Base-by-base conservation (phyloP, 2,329 filamentous ascomycete genomes). In the Thelonectria discophora region DNA sequence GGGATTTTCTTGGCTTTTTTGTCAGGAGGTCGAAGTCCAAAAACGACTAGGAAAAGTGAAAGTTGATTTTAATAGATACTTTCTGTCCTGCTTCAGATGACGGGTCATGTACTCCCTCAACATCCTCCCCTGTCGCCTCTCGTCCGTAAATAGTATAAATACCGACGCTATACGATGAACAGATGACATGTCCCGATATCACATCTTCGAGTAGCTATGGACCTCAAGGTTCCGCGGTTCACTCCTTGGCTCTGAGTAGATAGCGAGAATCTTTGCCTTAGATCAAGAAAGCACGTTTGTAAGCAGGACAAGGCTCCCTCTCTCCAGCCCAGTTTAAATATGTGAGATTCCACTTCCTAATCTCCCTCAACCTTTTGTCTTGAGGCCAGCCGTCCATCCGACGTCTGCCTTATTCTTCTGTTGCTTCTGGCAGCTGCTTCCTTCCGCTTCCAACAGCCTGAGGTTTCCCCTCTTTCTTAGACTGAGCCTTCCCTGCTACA, bases 291-390 rank as follows among this genome's bases (percentile, higher is more conserved):
- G 48, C 0, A 45, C 21, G 2, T 48, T 40, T 6, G 47, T 58
- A n/a, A 58, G 52, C 8, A 40, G 40, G 3, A 40, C 47, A 11
- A 58, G 39, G 20, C 37, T 50, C 15, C 52, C 20, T 1, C 40
- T 40, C 12, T 58, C 55, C 10, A 58, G 48, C 1, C 55, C 55
- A 6, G 6, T 48, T 39, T 8, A 52, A 42, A 6, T 58, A 52
- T 3, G 39, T 48, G 42, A 45, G 43, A 3, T 50, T 43, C 55
- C 55, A 58, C 13, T 24, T 37, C 0, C 55, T 48, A 8, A 58
- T 40, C 17, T 58, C 48, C n/a, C 52, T 58, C 11, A 52, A 42
- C n/a, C 47, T 58, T 17, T n/a, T 52, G 30, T 58, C 48, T n/a
- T 45, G 18, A 1, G 55, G 55, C 55, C 55, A 58, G 10, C 30